phyloP scores from a whole-genome alignment of 768 basidiomycete genomes.

The Suillus ampliporus region DNA sequence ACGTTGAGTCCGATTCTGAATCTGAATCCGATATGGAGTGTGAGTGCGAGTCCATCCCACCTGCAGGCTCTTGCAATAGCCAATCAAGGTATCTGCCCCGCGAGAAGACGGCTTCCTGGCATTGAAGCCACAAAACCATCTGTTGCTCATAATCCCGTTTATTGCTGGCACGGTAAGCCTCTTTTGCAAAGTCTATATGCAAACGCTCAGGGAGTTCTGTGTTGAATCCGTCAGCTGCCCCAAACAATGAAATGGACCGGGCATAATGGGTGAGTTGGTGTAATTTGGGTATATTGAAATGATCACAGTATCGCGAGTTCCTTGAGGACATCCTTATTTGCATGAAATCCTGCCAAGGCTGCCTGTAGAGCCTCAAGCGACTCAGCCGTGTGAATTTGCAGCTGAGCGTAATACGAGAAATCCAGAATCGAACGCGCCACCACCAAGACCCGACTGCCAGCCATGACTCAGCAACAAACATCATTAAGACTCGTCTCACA shows the following conservation, averaged over 20 bases:
- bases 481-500: background rate
- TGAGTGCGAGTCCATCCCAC: background rate
- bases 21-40: background rate
- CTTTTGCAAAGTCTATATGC: conserved; percentile 43
- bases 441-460: conserved; percentile 24
- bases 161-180: conserved; percentile 30
- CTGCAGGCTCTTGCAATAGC: conserved; percentile 6
- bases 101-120: conserved; percentile 39
- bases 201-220: conserved; percentile 44
- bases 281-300: conserved; percentile 47
- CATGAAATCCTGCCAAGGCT: conserved; percentile 33
- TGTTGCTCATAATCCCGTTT: conserved; percentile 38
- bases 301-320: conserved; percentile 25
- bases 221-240: conserved; percentile 40
- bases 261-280: conserved; percentile 38
- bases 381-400: conserved; percentile 31
- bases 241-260: conserved; percentile 28
- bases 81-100: conserved; percentile 36
- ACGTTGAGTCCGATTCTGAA: background rate
- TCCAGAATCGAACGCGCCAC: conserved; percentile 37
- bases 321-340: conserved; percentile 35
- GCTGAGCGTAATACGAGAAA: conserved; percentile 39
- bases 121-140: conserved; percentile 35
- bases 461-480: background rate
- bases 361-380: conserved; percentile 31